Conservation (phyloP, 2,329 filamentous ascomycete genomes). For the Cordyceps javanica region DNA sequence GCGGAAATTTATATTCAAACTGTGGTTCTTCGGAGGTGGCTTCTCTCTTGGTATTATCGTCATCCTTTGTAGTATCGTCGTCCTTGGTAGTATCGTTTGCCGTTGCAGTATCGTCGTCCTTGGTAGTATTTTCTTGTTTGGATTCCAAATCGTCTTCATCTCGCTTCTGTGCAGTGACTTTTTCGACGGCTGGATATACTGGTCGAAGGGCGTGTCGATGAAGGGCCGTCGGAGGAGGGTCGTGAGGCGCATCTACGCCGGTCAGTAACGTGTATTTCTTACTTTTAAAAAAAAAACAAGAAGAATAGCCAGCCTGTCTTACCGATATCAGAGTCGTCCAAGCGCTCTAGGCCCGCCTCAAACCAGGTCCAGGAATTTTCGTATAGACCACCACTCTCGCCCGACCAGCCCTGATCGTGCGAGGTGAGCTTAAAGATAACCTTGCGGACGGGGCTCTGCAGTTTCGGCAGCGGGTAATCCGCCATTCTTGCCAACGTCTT, state of each 20-base stretch:
- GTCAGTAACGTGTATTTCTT: neutral
- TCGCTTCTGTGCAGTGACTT: conserved; percentile 16
- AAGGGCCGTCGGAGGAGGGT: neutral
- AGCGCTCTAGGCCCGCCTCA: conserved; percentile 53
- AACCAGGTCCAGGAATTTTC: conserved; percentile 55
- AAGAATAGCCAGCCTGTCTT: conserved; percentile 13
- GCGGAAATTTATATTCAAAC: conserved; percentile 30
- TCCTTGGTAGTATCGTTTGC: too few species aligned
- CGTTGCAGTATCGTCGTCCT: too few species aligned
- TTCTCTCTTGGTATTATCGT: neutral
- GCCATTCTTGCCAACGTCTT: conserved; percentile 28
- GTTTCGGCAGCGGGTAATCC: conserved; percentile 32
- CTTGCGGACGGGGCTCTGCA: conserved; percentile 50
- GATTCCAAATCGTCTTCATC: neutral
- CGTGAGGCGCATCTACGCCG: neutral
- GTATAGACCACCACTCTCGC: conserved; percentile 31
- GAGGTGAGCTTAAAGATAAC: conserved; percentile 54
- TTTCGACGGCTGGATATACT: conserved; percentile 15
- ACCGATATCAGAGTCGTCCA: conserved; percentile 34
- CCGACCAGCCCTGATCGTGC: conserved; percentile 54
- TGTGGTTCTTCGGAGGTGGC: neutral
- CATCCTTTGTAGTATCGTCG: neutral
- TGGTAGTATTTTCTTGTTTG: neutral
- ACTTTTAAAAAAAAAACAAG: neutral
- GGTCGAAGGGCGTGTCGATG: conserved; percentile 3